These are phyloP conservation scores for Suhomyces kunorum DNA, from an alignment of 1,139 yeast genomes.

Conservation along the genomic window DNA sequence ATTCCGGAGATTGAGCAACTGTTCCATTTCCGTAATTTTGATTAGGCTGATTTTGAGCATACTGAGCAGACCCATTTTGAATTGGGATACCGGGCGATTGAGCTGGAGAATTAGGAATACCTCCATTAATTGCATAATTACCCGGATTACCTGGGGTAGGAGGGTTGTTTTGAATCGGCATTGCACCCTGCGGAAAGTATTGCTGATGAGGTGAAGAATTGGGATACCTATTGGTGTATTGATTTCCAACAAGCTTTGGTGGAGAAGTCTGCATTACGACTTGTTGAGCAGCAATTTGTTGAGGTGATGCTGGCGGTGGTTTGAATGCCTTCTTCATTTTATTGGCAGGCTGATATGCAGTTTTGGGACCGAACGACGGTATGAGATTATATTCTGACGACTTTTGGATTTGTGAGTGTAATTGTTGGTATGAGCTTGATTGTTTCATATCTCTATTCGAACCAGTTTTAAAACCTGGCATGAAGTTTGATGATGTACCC, in stretches of 20 bases:
- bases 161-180: not conserved
- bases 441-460: slow-evolving; percentile 42
- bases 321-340: slow-evolving; percentile 27
- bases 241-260: slow-evolving; percentile 4
- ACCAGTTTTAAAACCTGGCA: slow-evolving; percentile 43
- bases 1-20: slow-evolving; percentile 8
- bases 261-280: slow-evolving; percentile 9
- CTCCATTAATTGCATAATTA: not conserved
- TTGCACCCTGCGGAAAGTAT: slow-evolving; percentile 2
- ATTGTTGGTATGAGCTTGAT: slow-evolving; percentile 42
- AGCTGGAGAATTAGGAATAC: not conserved
- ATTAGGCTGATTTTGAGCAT: not conserved
- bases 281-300: slow-evolving; percentile 3
- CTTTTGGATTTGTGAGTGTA: slow-evolving; percentile 43
- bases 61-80: not conserved
- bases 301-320: slow-evolving; percentile 9
- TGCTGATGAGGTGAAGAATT: slow-evolving; percentile 8
- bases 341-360: slow-evolving; percentile 37
- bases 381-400: slow-evolving; percentile 35
- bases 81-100: not conserved
- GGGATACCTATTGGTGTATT: slow-evolving; percentile 7
- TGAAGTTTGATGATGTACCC: slow-evolving; percentile 24
- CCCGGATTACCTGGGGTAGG: not conserved
- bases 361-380: slow-evolving; percentile 32
- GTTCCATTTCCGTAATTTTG: not conserved